phyloP scores from a whole-genome alignment of 2,329 filamentous ascomycete species.

The Thermothelomyces thermophilus region DNA sequence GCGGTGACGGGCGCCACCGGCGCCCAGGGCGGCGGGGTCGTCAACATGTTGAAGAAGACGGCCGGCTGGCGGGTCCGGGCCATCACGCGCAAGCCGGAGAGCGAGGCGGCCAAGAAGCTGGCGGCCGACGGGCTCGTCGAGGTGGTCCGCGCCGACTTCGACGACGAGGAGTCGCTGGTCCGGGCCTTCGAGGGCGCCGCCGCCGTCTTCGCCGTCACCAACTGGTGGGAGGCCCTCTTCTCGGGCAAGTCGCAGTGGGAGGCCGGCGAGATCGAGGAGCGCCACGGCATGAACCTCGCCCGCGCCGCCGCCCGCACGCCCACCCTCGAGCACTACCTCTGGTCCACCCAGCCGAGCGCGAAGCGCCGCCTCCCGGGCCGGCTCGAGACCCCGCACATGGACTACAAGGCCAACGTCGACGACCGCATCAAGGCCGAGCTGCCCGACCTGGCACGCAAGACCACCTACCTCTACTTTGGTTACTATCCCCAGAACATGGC shows the following conservation, averaged over 20 bases:
- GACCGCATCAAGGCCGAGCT: constrained; percentile 1
- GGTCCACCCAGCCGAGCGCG: constrained; percentile 1
- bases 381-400: constrained; percentile 2
- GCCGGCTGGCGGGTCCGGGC: constrained; percentile 2
- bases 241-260: constrained; percentile 6
- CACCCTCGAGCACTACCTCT: constrained; percentile 5
- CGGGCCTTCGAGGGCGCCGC: constrained; percentile 2
- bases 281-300: constrained; percentile 7
- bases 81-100: constrained; percentile 3
- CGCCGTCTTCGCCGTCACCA: constrained; percentile 3
- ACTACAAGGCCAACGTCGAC: constrained; percentile 7
- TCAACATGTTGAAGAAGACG: constrained; percentile 3
- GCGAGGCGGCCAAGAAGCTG: constrained; percentile 1
- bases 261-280: constrained; percentile 3
- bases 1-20: constrained; percentile 2
- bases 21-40: constrained; percentile 2
- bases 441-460: constrained; percentile 4
- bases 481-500: constrained; percentile 8
- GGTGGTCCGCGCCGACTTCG: constrained; percentile 4
- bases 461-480: constrained; percentile 1
- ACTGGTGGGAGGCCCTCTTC: constrained; percentile 7
- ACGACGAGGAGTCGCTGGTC: not conserved
- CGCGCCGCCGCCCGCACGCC: constrained; percentile 1
- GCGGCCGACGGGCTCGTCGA: constrained; percentile 1
- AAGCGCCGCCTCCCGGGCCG: not conserved